Percentiles rank a stretch among this genome's conserved stretches.
phyloP scores from a whole-genome alignment of 768 basidiomycete species.

The Collybiopsis confluens region DNA sequence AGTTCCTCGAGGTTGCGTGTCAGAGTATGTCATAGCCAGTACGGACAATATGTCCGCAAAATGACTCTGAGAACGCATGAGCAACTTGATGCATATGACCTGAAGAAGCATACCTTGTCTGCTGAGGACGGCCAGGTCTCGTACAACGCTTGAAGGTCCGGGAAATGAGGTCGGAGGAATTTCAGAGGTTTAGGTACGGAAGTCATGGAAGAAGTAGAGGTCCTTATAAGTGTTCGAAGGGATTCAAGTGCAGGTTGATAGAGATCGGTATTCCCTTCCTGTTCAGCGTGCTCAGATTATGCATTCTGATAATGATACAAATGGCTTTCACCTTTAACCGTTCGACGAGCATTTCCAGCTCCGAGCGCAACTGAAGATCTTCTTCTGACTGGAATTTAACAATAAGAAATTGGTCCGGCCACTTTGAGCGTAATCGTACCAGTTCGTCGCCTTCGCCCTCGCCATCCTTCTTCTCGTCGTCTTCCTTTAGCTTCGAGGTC shows the following conservation, averaged over 20 bases:
- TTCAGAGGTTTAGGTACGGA: slow-evolving; percentile 98
- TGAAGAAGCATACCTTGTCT: slow-evolving; percentile 52
- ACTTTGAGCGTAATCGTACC: slow-evolving; percentile 43
- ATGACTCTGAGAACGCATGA: slow-evolving; percentile 59
- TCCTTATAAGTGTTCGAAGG: slow-evolving; percentile 87
- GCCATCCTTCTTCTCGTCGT: slow-evolving; percentile 42
- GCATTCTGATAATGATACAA: slow-evolving; percentile 1
- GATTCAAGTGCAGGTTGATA: slow-evolving; percentile 92
- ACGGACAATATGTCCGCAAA: slow-evolving; percentile 98
- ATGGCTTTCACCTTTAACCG: slow-evolving; percentile 68
- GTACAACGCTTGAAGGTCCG: slow-evolving; percentile 78
- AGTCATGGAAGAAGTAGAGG: slow-evolving; percentile 98
- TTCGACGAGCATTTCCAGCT: slow-evolving; percentile 96
- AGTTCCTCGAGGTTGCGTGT: slow-evolving; percentile 94
- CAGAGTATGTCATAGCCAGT: slow-evolving; percentile 99
- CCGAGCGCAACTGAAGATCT: slow-evolving; percentile 87
- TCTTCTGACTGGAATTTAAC: slow-evolving; percentile 73
- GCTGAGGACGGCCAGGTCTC: slow-evolving; percentile 76
- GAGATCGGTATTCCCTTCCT: slow-evolving; percentile 87
- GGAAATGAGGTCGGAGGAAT: slow-evolving; percentile 94
- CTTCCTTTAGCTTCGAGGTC: slow-evolving; percentile 51
- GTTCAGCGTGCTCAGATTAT: slow-evolving; percentile 15
- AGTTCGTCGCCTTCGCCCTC: slow-evolving; percentile 72
- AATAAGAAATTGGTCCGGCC: background rate
- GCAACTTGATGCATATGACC: background rate